Conservation (phyloP, 352 stramenopile genomes). For the Phytopythium vexans region DNA sequence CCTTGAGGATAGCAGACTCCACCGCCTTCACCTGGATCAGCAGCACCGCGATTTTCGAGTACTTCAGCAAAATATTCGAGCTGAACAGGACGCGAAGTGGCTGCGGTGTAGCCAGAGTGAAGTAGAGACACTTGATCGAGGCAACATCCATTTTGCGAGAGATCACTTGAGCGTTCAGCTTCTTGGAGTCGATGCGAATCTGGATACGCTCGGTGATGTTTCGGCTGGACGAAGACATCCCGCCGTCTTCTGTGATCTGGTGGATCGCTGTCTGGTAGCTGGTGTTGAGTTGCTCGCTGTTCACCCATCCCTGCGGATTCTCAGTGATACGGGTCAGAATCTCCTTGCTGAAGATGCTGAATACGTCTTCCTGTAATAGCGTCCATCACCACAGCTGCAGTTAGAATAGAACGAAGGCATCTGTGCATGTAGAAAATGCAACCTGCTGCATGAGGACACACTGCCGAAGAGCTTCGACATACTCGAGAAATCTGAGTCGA, state of each 20-base stretch:
- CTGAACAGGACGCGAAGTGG: conserved; percentile 66
- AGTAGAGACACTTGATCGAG: conserved; percentile 56
- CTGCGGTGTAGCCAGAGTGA: conserved; percentile 42
- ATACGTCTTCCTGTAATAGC: conserved; percentile 60
- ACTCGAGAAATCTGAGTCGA: conserved; percentile 43
- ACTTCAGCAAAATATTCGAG: conserved; percentile 52
- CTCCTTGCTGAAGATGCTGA: conserved; percentile 37
- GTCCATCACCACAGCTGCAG: background rate
- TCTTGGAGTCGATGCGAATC: conserved; percentile 46
- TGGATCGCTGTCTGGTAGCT: conserved; percentile 57
- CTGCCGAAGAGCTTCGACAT: conserved; percentile 45
- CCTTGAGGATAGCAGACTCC: conserved; percentile 53
- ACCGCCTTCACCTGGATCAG: conserved; percentile 67
- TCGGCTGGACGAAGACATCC: conserved; percentile 27
- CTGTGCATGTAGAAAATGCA: conserved; percentile 1
- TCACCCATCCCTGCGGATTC: conserved; percentile 55
- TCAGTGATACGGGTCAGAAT: conserved; percentile 50
- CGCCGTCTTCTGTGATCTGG: conserved; percentile 38
- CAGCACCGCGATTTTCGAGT: conserved; percentile 50
- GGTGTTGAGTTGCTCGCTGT: conserved; percentile 48
- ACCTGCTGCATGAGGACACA: conserved; percentile 81
- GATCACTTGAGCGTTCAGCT: conserved; percentile 31
- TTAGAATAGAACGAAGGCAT: conserved; percentile 2
- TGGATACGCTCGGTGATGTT: conserved; percentile 42
- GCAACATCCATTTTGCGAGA: conserved; percentile 45